Conservation (phyloP, 2,329 filamentous ascomycete species). For the Aspergillus caelatus region DNA sequence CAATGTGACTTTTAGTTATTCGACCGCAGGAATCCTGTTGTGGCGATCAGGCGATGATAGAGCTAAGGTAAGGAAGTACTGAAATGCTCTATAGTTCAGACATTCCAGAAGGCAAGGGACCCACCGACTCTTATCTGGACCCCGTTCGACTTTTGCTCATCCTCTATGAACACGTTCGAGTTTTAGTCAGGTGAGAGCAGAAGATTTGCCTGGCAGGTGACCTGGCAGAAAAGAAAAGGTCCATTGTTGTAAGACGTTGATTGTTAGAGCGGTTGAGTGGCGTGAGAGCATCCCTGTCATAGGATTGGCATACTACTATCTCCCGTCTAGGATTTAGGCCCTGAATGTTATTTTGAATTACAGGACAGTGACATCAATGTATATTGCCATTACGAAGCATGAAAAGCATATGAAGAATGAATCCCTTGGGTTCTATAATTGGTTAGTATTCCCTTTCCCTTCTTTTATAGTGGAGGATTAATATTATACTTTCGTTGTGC, state of each 20-base stretch:
- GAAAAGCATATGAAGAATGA: background rate
- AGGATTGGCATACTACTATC: background rate
- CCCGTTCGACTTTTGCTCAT: background rate
- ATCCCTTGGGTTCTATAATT: background rate
- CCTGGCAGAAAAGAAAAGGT: background rate
- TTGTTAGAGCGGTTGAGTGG: background rate
- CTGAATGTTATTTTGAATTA: background rate
- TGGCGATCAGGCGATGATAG: constrained; percentile 1
- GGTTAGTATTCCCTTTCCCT: background rate
- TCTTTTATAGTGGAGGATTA: background rate
- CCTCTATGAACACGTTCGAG: background rate
- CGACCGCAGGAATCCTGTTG: background rate
- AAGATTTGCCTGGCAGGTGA: background rate
- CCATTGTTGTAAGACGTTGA: background rate
- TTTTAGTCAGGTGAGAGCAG: background rate
- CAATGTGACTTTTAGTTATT: background rate
- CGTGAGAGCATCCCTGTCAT: background rate
- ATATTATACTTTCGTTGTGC: background rate
- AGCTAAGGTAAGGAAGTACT: background rate
- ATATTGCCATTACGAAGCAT: background rate
- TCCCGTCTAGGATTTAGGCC: background rate
- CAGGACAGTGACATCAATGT: background rate
- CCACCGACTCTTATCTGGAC: constrained; percentile 5
- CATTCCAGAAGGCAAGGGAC: constrained; percentile 3
- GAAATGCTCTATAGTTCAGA: background rate